phyloP scores from a whole-genome alignment of 2,329 filamentous ascomycete species.

The Botrytis galanthina region DNA sequence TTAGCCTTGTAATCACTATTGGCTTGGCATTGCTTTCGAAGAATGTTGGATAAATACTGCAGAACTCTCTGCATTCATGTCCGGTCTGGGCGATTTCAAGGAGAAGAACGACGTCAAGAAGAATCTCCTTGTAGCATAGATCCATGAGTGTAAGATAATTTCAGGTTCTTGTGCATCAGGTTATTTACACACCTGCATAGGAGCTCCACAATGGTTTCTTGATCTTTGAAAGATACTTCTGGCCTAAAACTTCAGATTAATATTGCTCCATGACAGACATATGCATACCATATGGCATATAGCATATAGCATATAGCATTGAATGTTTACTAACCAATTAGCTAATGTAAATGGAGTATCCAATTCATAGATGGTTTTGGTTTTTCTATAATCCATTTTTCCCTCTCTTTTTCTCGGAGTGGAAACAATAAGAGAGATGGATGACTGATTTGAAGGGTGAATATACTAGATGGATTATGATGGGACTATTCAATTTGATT shows the following conservation, averaged over 20 bases:
- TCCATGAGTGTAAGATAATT: neutral
- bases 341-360: conserved; percentile 62
- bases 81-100: neutral
- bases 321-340: conserved; percentile 50
- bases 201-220: conserved; percentile 64
- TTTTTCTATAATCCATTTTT: conserved; percentile 49
- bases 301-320: neutral
- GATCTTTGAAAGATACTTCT: conserved; percentile 53
- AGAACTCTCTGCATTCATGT: neutral
- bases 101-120: neutral
- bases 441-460: neutral
- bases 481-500: neutral
- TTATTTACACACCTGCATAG: conserved; percentile 57
- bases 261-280: neutral
- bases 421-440: neutral
- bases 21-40: neutral
- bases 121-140: neutral
- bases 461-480: neutral
- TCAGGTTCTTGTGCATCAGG: neutral
- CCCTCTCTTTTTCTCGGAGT: neutral
- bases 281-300: neutral
- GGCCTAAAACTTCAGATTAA: conserved; percentile 51
- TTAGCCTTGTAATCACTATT: neutral
- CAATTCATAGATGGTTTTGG: conserved; percentile 60
- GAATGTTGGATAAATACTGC: neutral